These are phyloP conservation scores for Sporothrix variecibatus DNA, from an alignment of 2,329 filamentous ascomycete species.

Conservation along the genomic window DNA sequence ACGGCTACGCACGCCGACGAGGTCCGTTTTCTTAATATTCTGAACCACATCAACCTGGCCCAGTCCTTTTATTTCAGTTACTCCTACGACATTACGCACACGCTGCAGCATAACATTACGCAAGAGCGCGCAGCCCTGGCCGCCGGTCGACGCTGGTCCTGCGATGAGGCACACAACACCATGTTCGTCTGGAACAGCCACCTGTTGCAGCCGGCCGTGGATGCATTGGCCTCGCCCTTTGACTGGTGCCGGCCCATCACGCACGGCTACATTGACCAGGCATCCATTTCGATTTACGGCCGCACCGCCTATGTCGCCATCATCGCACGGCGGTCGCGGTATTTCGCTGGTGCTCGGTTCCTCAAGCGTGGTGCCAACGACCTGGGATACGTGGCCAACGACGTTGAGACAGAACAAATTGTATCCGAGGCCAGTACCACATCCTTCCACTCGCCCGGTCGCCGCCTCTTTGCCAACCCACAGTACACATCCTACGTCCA, in stretches of 20 bases:
- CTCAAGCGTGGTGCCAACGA: conserved; percentile 95
- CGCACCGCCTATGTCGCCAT: conserved; percentile 88
- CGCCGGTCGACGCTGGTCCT: conserved; percentile 60
- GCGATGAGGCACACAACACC: conserved; percentile 71
- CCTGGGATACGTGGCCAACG: conserved; percentile 92
- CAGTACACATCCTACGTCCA: conserved; percentile 96
- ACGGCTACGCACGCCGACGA: conserved; percentile 72
- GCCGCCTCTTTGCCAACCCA: conserved; percentile 80
- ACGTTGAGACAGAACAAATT: conserved; percentile 98
- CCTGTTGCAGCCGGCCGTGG: conserved; percentile 73
- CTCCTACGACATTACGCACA: conserved; percentile 92
- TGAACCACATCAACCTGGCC: conserved; percentile 88
- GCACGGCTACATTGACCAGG: conserved; percentile 94
- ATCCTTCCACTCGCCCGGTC: conserved; percentile 90
- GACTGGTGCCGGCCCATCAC: conserved; percentile 97
- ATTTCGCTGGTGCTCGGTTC: conserved; percentile 92
- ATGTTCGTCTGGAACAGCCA: conserved; percentile 99
- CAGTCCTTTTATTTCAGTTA: conserved; percentile 98
- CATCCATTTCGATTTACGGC: conserved; percentile 81
- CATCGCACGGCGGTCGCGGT: conserved; percentile 86
- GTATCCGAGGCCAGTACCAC: conserved; percentile 93
- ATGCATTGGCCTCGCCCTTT: conserved; percentile 74
- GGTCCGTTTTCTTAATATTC: conserved; percentile 80
- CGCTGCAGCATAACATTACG: conserved; percentile 88
- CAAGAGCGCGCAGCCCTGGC: conserved; percentile 72